These are phyloP conservation scores for Asterochloris sp. DNA, from an alignment of 139 green algal genomes.

Conservation along the genomic window DNA sequence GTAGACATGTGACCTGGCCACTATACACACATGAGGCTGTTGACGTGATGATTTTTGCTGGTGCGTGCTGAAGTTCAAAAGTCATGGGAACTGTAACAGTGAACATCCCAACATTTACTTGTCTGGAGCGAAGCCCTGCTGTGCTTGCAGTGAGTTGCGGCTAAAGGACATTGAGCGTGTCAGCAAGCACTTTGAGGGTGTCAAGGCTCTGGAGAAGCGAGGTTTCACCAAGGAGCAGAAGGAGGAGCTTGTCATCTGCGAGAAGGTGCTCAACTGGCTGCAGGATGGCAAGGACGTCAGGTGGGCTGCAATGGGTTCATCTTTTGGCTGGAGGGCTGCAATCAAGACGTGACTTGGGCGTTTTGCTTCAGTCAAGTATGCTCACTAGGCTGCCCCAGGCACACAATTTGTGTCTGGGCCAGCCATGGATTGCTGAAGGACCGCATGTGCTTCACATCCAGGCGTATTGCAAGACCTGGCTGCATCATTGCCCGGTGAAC, in stretches of 20 bases:
- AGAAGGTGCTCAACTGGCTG: slow-evolving; percentile 61
- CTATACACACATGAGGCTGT: too few relatives aligned
- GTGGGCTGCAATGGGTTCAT: not conserved
- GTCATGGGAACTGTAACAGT: too few relatives aligned
- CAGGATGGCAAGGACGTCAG: slow-evolving; percentile 78
- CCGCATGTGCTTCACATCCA: too few relatives aligned
- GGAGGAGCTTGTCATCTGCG: slow-evolving; percentile 66
- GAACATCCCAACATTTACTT: too few relatives aligned
- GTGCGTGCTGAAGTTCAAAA: too few relatives aligned
- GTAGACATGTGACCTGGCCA: too few relatives aligned
- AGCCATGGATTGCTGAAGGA: too few relatives aligned
- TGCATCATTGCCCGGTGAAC: too few relatives aligned
- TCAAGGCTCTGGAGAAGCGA: slow-evolving; percentile 21
- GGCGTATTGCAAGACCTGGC: too few relatives aligned
- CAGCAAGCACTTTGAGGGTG: slow-evolving; percentile 15
- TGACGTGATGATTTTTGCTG: too few relatives aligned
- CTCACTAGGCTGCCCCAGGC: not conserved
- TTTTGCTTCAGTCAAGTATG: not conserved
- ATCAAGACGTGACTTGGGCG: not conserved
- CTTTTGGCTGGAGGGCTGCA: not conserved
- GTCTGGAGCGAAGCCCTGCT: not conserved
- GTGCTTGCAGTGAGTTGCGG: slow-evolving; percentile 70
- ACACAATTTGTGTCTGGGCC: too few relatives aligned
- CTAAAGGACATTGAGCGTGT: slow-evolving; percentile 74
- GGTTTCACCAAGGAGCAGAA: slow-evolving; percentile 82